Percentiles rank a stretch among this genome's conserved stretches.
Evolutionary conservation across 352 stramenopile species (phyloP).

Genomic region (Globisporangium spinosum): DNA sequence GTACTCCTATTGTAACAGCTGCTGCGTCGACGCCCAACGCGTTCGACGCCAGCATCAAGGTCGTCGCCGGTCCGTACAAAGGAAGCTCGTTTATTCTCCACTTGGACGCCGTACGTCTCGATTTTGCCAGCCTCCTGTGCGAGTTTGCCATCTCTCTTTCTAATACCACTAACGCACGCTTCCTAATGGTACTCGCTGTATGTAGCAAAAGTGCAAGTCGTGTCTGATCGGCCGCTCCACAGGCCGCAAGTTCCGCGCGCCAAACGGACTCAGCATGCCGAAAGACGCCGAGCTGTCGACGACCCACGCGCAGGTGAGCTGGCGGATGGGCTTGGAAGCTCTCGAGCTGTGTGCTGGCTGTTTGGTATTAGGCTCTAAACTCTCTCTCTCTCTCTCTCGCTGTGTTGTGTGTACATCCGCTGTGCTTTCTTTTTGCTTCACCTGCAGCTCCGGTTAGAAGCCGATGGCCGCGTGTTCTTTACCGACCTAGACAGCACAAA

Average conservation of each 20-base stretch:
- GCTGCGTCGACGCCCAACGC: conserved; percentile 29
- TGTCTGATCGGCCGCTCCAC: conserved; percentile 78
- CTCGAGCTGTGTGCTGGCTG: neutral
- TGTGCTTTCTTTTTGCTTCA: neutral
- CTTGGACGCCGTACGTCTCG: conserved; percentile 42
- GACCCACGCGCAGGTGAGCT: conserved; percentile 64
- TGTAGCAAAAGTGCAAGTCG: conserved; percentile 41
- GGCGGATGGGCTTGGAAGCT: neutral
- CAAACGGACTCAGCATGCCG: conserved; percentile 66
- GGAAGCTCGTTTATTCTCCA: conserved; percentile 56
- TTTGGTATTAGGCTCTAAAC: neutral
- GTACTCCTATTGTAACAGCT: conserved; percentile 8
- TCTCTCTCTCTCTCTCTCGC: neutral
- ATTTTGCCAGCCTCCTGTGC: neutral
- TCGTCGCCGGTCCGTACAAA: conserved; percentile 52
- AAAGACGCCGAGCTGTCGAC: conserved; percentile 83
- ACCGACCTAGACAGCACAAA: conserved; percentile 84
- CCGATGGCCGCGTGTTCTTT: conserved; percentile 56
- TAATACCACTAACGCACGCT: neutral
- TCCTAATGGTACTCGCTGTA: neutral
- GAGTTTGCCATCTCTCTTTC: neutral
- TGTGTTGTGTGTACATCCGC: neutral
- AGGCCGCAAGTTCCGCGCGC: conserved; percentile 70
- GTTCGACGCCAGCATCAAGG: conserved; percentile 52
- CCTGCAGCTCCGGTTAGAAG: conserved; percentile 59